Evolutionary conservation across 78 protist species (phyloP).

Genomic region (Blattamonas nauphoetae): DNA sequence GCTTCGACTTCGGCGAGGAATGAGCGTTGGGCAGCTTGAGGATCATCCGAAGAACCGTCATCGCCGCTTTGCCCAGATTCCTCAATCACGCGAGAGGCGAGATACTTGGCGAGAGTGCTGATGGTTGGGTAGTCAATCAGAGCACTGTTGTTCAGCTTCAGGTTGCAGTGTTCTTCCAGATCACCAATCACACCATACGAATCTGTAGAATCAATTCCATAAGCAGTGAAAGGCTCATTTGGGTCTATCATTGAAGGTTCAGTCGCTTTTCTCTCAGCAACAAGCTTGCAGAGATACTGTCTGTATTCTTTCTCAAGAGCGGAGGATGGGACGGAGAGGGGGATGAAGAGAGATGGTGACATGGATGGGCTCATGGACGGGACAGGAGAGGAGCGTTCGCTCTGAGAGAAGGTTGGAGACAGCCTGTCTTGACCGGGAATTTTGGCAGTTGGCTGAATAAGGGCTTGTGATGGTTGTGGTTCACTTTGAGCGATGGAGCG

Average conservation of each 20-base stretch:
- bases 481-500: background rate
- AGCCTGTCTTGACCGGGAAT: background rate
- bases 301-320: background rate
- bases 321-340: background rate
- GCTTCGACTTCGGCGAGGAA: background rate
- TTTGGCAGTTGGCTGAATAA: background rate
- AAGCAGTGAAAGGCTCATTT: background rate
- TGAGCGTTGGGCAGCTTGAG: background rate
- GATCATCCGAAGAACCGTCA: no score
- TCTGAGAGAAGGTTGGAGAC: background rate
- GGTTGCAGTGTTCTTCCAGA: background rate
- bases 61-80: no score
- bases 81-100: background rate
- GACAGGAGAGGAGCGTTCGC: no score
- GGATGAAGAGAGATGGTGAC: background rate
- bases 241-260: background rate
- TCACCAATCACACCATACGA: background rate
- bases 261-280: background rate
- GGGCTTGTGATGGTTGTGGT: background rate
- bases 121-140: background rate
- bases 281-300: background rate
- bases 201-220: background rate
- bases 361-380: background rate
- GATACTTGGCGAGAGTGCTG: background rate
- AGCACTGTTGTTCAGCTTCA: background rate